Percentiles rank a stretch among this genome's conserved stretches.
phyloP scores from a whole-genome alignment of 352 stramenopile species.

The Globisporangium camurandrum region DNA sequence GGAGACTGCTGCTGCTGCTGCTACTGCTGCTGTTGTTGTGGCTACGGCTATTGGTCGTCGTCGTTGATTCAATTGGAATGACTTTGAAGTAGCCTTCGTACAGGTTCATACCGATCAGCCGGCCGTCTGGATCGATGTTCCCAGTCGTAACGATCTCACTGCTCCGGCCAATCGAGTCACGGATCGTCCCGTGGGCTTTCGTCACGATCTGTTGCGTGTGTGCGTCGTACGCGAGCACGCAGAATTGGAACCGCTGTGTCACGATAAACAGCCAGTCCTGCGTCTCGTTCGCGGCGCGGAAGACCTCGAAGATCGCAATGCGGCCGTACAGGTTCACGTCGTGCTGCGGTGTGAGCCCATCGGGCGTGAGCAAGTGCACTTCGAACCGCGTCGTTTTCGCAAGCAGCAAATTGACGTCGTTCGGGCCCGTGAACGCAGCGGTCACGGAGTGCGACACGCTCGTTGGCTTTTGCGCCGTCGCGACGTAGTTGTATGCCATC shows the following conservation, averaged over 20 bases:
- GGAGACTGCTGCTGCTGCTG: conserved; percentile 52
- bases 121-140: conserved; percentile 82
- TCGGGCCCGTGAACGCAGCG: conserved; percentile 80
- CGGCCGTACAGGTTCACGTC: conserved; percentile 84
- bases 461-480: conserved; percentile 90
- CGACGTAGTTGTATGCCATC: conserved; percentile 90
- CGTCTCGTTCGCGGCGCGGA: conserved; percentile 60
- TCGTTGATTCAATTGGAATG: conserved; percentile 88
- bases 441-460: conserved; percentile 90
- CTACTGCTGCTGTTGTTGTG: no score
- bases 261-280: conserved; percentile 87
- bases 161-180: conserved; percentile 79
- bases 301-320: conserved; percentile 84
- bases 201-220: conserved; percentile 67
- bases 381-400: conserved; percentile 87
- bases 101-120: conserved; percentile 87
- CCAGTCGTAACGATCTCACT: conserved; percentile 85
- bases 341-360: conserved; percentile 80
- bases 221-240: conserved; percentile 78
- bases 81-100: conserved; percentile 90
- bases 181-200: conserved; percentile 80
- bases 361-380: conserved; percentile 79
- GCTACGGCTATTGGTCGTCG: no score
- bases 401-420: conserved; percentile 88
- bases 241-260: conserved; percentile 89